Percentiles rank a stretch among this genome's conserved stretches.
Conservation (phyloP, 257 asterid species). For the Nemophila menziesii region DNA sequence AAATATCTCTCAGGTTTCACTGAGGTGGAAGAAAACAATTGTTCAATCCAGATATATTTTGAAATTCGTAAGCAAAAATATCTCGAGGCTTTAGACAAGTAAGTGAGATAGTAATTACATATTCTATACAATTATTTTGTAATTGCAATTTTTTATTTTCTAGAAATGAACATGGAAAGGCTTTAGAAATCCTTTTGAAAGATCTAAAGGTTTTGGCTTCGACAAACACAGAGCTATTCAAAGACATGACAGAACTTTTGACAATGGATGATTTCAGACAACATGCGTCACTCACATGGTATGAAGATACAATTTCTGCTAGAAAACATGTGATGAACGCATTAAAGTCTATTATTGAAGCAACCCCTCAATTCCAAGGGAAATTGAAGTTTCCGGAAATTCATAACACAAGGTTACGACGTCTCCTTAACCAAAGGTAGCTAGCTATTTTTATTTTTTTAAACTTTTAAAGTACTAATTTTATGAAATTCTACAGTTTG, state of each 20-base stretch:
- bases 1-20: slow-evolving; percentile 48
- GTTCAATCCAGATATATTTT: slow-evolving; percentile 51
- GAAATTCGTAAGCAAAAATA: slow-evolving; percentile 73
- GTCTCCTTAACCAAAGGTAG: slow-evolving; percentile 71
- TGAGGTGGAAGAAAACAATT: slow-evolving; percentile 32
- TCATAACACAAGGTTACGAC: slow-evolving; percentile 52
- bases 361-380: slow-evolving; percentile 51
- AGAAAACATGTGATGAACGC: slow-evolving; percentile 35
- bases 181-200: slow-evolving; percentile 50
- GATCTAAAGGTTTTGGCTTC: slow-evolving; percentile 56
- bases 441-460: not conserved
- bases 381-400: slow-evolving; percentile 34
- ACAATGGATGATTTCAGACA: slow-evolving; percentile 56
- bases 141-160: not conserved
- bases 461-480: slow-evolving; percentile 1
- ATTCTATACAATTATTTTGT: not conserved
- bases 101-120: slow-evolving; percentile 13
- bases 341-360: slow-evolving; percentile 32
- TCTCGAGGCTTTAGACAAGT: slow-evolving; percentile 75
- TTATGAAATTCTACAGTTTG: slow-evolving; percentile 39
- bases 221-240: slow-evolving; percentile 39
- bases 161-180: slow-evolving; percentile 40
- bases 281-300: slow-evolving; percentile 35
- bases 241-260: slow-evolving; percentile 53
- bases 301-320: slow-evolving; percentile 45